phyloP scores from a whole-genome alignment of 495 filamentous ascomycete species.

The Tuber umbilicatum region DNA sequence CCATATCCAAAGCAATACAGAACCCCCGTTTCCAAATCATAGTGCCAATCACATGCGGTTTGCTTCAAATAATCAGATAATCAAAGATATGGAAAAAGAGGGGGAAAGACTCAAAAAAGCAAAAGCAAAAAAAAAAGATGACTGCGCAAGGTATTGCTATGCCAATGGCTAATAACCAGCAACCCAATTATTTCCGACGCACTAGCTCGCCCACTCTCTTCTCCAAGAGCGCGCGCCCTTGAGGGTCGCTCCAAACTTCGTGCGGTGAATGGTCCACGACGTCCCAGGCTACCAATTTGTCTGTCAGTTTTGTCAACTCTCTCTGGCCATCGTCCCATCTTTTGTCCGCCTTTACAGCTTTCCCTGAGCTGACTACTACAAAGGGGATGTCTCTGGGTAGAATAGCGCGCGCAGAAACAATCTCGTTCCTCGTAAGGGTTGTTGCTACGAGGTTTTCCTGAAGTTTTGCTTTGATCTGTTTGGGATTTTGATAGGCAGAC shows the following conservation, averaged over 20 bases:
- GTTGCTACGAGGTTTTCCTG: constrained; percentile 87
- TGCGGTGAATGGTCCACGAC: constrained; percentile 79
- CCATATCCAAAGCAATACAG: not conserved
- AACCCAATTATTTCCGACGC: constrained; percentile 1
- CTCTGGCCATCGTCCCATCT: constrained; percentile 75
- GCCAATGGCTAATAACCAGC: not conserved
- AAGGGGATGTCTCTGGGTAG: constrained; percentile 65
- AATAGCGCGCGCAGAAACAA: constrained; percentile 66
- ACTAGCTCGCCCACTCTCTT: constrained; percentile 60
- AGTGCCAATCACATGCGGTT: not conserved
- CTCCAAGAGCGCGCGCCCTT: constrained; percentile 65
- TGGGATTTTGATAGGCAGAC: constrained; percentile 68
- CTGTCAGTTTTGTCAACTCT: constrained; percentile 70
- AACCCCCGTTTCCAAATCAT: not conserved
- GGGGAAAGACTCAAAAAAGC: not conserved
- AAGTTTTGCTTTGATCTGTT: constrained; percentile 77
- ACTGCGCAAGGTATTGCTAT: not conserved
- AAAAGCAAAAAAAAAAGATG: not conserved
- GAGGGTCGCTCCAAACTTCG: constrained; percentile 66
- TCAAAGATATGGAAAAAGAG: not conserved
- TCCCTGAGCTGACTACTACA: constrained; percentile 73
- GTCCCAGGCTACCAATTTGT: constrained; percentile 75
- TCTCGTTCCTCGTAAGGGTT: constrained; percentile 72
- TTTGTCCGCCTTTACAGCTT: constrained; percentile 49
- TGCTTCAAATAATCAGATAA: not conserved